Base-by-base conservation (phyloP, 2,329 filamentous ascomycete genomes). In the Alternaria sp. region DNA sequence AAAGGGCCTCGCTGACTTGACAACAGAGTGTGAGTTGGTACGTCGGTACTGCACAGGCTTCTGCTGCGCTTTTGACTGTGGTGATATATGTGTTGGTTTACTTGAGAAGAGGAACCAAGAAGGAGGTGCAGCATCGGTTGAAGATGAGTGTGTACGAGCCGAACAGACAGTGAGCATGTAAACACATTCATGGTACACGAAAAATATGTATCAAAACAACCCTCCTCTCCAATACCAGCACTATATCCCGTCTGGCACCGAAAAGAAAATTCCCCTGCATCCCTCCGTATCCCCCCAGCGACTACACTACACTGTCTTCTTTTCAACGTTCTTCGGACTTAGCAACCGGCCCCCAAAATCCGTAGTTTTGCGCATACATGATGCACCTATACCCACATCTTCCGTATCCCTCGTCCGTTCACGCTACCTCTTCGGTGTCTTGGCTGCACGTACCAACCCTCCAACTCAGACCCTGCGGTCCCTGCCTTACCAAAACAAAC, bases 31-130 rank as follows among this genome's bases (percentile, higher is more conserved):
- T 65, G 37, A 73, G 72, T 6, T 80, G 72, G 68, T 76, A 76
- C 60, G 58, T 71, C 13, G 77, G 77, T 5, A 44, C 79, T 10
- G 72, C 65, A 31, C 77, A 79, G 56, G 70, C 72, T 7, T 74
- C 46, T 6, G 57, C 67, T 4, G 67, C 70, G 3, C n/a, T 74
- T 1, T 49, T 80, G 56, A 72, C 69, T 9, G 60, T 74, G 2
- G 42, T 72, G 4, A 71, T 74, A 4, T 72, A 74, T 40, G 54
- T 74, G 7, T 52, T 77, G 51, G 72, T 73, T 3, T 49, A 72
- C 3, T 50, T 59, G 56, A 66, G 77, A 29, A 56, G 50, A 55
- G 56, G 56, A 41, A 69, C 66, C 33, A 78, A 79, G 71, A 76
- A 69, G 55, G 66, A 63, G 34, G 17, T 55, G 8, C n/a, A 46